These are phyloP conservation scores for Exsudoporus frostii DNA, from an alignment of 768 basidiomycete species.

Conservation along the genomic window DNA sequence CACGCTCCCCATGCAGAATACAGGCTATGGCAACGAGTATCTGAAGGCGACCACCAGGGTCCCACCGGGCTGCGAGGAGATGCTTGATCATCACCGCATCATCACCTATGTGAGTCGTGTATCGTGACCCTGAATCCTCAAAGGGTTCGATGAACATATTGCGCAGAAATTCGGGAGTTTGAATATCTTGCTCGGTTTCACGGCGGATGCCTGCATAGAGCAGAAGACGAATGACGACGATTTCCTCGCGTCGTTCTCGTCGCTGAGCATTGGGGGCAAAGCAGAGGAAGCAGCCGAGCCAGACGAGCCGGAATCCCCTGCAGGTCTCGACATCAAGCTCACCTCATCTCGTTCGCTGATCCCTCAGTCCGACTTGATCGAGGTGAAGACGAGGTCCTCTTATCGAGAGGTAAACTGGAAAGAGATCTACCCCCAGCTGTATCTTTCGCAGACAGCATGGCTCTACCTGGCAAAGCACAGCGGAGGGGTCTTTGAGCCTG, in stretches of 20 bases:
- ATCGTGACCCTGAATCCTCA: background rate
- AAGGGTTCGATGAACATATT: background rate
- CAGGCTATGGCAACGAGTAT: constrained; percentile 58
- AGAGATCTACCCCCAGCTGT: constrained; percentile 63
- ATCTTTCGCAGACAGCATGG: constrained; percentile 63
- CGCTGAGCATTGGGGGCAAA: constrained; percentile 16
- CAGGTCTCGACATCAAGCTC: constrained; percentile 20
- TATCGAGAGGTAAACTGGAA: constrained; percentile 48
- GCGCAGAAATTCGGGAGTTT: constrained; percentile 54
- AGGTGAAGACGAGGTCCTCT: constrained; percentile 33
- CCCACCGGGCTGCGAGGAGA: constrained; percentile 46
- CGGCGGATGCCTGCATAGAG: constrained; percentile 44
- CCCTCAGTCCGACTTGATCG: constrained; percentile 36
- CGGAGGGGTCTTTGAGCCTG: constrained; percentile 47
- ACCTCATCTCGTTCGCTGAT: constrained; percentile 28
- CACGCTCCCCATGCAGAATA: constrained; percentile 21
- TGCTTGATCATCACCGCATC: constrained; percentile 60
- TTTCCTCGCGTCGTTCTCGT: constrained; percentile 26
- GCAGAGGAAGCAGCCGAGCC: background rate
- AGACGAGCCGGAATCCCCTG: background rate
- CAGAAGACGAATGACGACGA: constrained; percentile 20
- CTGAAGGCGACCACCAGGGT: constrained; percentile 52
- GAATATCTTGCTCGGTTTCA: constrained; percentile 56
- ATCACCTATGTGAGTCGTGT: constrained; percentile 52
- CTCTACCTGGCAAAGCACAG: constrained; percentile 59